phyloP scores from a whole-genome alignment of 371 early-diverging fungal genomes.

The Haplosporangium sp. region DNA sequence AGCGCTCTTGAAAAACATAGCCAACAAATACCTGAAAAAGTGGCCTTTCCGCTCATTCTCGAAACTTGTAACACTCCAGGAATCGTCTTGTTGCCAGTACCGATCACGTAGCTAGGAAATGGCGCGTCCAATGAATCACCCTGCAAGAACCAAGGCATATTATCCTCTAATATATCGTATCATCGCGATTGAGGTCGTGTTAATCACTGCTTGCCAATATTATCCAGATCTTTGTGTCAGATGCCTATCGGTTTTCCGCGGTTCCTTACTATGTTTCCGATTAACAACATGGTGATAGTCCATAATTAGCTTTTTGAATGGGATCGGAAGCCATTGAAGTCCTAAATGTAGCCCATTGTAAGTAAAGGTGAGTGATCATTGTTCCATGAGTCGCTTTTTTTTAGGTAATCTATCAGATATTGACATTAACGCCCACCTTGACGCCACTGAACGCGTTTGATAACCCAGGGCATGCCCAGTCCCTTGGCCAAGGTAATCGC shows the following conservation, averaged over 20 bases:
- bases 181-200: too few species aligned
- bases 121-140: slow-evolving; percentile 39
- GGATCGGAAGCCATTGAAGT: slow-evolving; percentile 47
- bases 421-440: slow-evolving; percentile 14
- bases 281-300: slow-evolving; percentile 49
- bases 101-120: slow-evolving; percentile 42
- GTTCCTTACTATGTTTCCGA: slow-evolving; percentile 26
- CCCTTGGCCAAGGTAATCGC: slow-evolving; percentile 37
- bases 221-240: not conserved
- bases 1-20: not conserved
- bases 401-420: not conserved
- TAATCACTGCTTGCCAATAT: too few species aligned
- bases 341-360: slow-evolving; percentile 9
- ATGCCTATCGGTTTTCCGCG: not conserved
- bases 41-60: slow-evolving; percentile 41
- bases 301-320: slow-evolving; percentile 52
- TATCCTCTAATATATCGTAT: slow-evolving; percentile 17
- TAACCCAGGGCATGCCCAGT: slow-evolving; percentile 31
- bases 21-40: slow-evolving; percentile 32
- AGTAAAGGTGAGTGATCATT: not conserved
- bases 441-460: slow-evolving; percentile 51
- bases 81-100: slow-evolving; percentile 30
- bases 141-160: slow-evolving; percentile 44
- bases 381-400: too few species aligned
- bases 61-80: slow-evolving; percentile 49